phyloP scores from a whole-genome alignment of 2,329 filamentous ascomycete species.

The Fusarium kyushuense region DNA sequence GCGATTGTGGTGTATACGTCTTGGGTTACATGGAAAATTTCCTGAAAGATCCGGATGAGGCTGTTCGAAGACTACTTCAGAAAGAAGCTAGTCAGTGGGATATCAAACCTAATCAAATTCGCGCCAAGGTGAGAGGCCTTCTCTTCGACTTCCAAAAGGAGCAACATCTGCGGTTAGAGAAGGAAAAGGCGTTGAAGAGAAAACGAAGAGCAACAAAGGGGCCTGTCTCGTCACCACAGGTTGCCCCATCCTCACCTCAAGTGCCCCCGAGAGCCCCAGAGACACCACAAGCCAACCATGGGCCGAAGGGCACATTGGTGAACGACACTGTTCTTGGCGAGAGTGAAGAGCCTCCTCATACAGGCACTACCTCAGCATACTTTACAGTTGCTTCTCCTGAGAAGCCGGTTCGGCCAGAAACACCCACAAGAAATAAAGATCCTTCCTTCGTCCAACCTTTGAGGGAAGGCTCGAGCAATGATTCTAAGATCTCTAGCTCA shows the following conservation, averaged over 20 bases:
- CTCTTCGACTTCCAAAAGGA: slow-evolving; percentile 72
- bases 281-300: slow-evolving; percentile 25
- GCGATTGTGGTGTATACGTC: slow-evolving; percentile 90
- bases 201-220: slow-evolving; percentile 49
- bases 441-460: slow-evolving; percentile 34
- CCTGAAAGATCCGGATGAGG: slow-evolving; percentile 77
- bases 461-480: slow-evolving; percentile 38
- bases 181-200: slow-evolving; percentile 54
- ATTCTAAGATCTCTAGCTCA: slow-evolving; percentile 35
- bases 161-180: slow-evolving; percentile 61
- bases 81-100: slow-evolving; percentile 64
- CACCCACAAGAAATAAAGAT: slow-evolving; percentile 25
- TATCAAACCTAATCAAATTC: slow-evolving; percentile 70
- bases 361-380: slow-evolving; percentile 25
- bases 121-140: slow-evolving; percentile 73
- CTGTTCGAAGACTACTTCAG: slow-evolving; percentile 74
- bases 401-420: slow-evolving; percentile 14
- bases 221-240: slow-evolving; percentile 30
- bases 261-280: slow-evolving; percentile 18
- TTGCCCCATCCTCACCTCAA: slow-evolving; percentile 35
- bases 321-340: slow-evolving; percentile 13
- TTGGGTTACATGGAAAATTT: slow-evolving; percentile 88
- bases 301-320: slow-evolving; percentile 11
- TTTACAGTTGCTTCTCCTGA: slow-evolving; percentile 17
- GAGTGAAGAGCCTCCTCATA: slow-evolving; percentile 6